Conservation (phyloP, 257 asterid species). For the Solanum peruvianum region DNA sequence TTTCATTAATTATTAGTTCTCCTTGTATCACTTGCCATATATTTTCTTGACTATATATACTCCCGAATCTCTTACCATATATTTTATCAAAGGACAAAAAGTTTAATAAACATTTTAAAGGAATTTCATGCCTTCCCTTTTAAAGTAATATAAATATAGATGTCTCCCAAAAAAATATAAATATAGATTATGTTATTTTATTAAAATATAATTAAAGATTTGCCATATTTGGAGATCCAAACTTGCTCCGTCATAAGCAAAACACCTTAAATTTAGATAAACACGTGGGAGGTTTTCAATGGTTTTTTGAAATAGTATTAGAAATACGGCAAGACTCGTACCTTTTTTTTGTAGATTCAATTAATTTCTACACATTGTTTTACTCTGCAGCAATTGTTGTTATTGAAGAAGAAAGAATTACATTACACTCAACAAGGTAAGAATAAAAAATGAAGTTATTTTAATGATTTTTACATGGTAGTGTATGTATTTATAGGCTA, state of each 20-base stretch:
- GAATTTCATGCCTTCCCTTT: background rate
- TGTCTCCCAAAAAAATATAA: no score
- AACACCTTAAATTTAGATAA: background rate
- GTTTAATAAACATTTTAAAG: background rate
- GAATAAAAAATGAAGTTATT: background rate
- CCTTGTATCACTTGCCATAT: background rate
- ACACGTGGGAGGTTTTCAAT: background rate
- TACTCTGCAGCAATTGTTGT: background rate
- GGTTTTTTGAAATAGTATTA: background rate
- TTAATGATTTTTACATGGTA: background rate
- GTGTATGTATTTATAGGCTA: background rate
- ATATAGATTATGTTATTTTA: background rate
- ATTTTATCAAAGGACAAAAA: no score
- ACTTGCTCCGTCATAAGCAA: background rate
- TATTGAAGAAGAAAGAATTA: background rate
- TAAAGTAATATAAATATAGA: background rate
- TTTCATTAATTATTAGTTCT: background rate
- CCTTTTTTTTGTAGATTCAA: background rate
- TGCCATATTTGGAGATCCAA: background rate
- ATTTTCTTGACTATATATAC: no score
- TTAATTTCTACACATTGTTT: background rate
- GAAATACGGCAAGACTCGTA: background rate
- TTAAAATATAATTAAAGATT: background rate
- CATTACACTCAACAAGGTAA: background rate
- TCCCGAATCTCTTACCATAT: background rate